Evolutionary conservation across 768 basidiomycete genomes (phyloP).

Genomic region (Candolleomyces eurysporus): DNA sequence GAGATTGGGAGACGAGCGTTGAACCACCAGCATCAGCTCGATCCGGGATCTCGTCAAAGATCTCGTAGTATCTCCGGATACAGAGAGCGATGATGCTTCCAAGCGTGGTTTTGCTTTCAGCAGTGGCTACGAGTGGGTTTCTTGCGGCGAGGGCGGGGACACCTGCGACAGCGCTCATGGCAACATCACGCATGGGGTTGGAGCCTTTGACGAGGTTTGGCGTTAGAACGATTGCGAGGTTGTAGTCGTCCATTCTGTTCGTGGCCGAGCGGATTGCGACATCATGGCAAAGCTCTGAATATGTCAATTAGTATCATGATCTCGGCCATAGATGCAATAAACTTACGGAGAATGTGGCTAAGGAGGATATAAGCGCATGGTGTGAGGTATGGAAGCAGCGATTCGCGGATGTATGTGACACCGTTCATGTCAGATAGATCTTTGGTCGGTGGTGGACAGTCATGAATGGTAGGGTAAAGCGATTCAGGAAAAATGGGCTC

Average conservation of each 20-base stretch:
- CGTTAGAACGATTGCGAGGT: slow-evolving; percentile 74
- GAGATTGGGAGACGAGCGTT: slow-evolving; percentile 25
- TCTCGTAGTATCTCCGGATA: slow-evolving; percentile 80
- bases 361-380: slow-evolving; percentile 74
- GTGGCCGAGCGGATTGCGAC: slow-evolving; percentile 62
- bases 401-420: slow-evolving; percentile 66
- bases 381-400: slow-evolving; percentile 62
- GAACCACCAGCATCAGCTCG: slow-evolving; percentile 53
- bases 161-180: slow-evolving; percentile 66
- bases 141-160: slow-evolving; percentile 22
- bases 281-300: slow-evolving; percentile 73
- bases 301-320: slow-evolving; percentile 11
- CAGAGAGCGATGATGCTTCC: slow-evolving; percentile 73
- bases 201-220: slow-evolving; percentile 77
- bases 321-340: neutral
- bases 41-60: slow-evolving; percentile 81
- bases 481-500: slow-evolving; percentile 74
- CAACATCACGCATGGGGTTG: slow-evolving; percentile 68
- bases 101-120: slow-evolving; percentile 59
- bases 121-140: slow-evolving; percentile 5
- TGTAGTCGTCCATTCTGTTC: slow-evolving; percentile 83
- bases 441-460: slow-evolving; percentile 59
- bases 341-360: slow-evolving; percentile 64
- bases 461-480: slow-evolving; percentile 60
- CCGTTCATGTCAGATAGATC: slow-evolving; percentile 56